These are phyloP conservation scores for Akanthomyces lecanii DNA, from an alignment of 2,329 filamentous ascomycete genomes.

Conservation along the genomic window DNA sequence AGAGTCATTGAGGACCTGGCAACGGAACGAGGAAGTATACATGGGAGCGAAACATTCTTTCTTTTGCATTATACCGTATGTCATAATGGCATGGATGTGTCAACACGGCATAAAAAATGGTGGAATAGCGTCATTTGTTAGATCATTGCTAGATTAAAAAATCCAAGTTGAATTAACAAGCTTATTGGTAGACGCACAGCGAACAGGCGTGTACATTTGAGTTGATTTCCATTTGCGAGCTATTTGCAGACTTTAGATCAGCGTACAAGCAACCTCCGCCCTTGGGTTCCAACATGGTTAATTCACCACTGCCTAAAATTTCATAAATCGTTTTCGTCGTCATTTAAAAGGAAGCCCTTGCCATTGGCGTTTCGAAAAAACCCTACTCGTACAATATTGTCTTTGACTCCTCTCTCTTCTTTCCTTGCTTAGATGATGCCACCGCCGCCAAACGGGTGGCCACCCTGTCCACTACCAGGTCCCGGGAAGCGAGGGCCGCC, in stretches of 20 bases:
- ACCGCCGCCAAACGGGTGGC: constrained; percentile 26
- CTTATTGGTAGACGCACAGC: neutral
- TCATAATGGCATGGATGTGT: neutral
- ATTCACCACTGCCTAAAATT: neutral
- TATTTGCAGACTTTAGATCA: neutral
- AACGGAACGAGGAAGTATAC: neutral
- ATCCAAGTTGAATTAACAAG: neutral
- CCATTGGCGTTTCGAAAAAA: neutral
- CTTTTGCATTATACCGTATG: neutral
- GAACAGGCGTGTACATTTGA: neutral
- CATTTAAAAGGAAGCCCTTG: neutral
- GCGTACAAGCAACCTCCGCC: neutral
- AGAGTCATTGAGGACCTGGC: neutral
- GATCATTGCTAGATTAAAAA: neutral
- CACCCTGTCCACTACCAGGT: constrained; percentile 36
- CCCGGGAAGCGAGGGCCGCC: constrained; percentile 45
- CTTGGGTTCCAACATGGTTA: neutral
- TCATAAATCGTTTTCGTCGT: neutral
- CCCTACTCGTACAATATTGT: neutral
- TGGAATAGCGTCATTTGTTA: neutral
- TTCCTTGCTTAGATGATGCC: constrained; percentile 29
- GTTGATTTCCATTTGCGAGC: neutral
- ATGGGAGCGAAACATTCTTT: neutral
- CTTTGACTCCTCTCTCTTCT: neutral
- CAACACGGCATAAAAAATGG: neutral